A percentile compares a stretch with the other conserved stretches of the same genome.
phyloP scores from a whole-genome alignment of 768 basidiomycete species.

The Tulasnella sp. region DNA sequence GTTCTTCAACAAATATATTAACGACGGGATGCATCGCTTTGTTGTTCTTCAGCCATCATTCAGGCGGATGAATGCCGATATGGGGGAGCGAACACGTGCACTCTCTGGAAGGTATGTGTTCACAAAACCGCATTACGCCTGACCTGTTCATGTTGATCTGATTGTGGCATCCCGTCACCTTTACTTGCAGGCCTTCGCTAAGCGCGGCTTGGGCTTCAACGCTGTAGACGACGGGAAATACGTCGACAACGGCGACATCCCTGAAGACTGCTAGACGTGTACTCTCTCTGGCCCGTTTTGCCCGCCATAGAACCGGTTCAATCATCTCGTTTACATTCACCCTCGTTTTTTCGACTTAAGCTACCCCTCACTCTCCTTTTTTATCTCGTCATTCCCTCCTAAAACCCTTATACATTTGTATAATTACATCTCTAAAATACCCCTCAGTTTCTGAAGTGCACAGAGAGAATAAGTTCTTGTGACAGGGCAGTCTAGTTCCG shows the following conservation, averaged over 20 bases:
- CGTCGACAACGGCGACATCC: slow-evolving; percentile 29
- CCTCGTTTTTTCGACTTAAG: no score
- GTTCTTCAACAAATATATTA: background rate
- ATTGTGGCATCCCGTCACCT: background rate
- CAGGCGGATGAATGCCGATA: slow-evolving; percentile 46
- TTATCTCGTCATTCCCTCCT: no score
- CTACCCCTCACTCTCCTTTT: no score
- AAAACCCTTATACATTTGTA: no score
- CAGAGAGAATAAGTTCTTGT: no score
- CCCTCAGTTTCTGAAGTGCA: no score
- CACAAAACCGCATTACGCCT: background rate
- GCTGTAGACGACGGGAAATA: slow-evolving; percentile 33
- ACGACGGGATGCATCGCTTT: background rate
- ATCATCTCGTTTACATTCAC: no score
- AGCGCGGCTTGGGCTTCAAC: slow-evolving; percentile 41
- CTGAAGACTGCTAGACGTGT: slow-evolving; percentile 28
- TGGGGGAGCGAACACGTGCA: slow-evolving; percentile 40
- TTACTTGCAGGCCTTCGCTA: slow-evolving; percentile 36
- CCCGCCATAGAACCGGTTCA: no score
- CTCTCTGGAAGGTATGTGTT: slow-evolving; percentile 31
- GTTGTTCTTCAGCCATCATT: slow-evolving; percentile 26
- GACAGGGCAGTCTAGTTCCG: no score
- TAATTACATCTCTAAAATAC: no score
- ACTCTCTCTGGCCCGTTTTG: no score
- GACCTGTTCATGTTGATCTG: background rate